A percentile compares a stretch with the other conserved stretches of the same genome.
phyloP scores from a whole-genome alignment of 345 rosid genomes.

The Eucalyptus polyanthemos region DNA sequence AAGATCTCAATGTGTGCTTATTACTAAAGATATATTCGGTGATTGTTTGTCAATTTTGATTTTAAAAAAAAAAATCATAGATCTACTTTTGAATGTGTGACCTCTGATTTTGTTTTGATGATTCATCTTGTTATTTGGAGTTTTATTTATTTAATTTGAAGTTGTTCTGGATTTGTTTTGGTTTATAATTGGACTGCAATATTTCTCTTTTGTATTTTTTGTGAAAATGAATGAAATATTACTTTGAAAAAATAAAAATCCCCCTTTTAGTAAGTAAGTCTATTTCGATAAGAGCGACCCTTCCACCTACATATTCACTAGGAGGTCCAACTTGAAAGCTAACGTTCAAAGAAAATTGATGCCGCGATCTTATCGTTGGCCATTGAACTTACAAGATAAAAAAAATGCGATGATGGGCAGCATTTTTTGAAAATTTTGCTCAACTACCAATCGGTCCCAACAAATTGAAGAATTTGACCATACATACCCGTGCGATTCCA shows the following conservation, averaged over 20 bases:
- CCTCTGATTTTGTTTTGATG: neutral
- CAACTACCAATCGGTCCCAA: no score
- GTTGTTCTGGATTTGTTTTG: neutral
- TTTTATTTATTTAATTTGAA: no score
- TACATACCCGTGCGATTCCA: no score
- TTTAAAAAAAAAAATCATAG: no score
- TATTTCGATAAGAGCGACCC: neutral
- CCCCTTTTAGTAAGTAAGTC: neutral
- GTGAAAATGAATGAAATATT: neutral
- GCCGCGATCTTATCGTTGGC: neutral
- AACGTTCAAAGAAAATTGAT: neutral
- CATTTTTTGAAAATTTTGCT: no score
- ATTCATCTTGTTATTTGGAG: neutral
- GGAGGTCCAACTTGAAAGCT: neutral
- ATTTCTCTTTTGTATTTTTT: no score
- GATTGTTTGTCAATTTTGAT: neutral
- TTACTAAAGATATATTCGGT: fast-evolving
- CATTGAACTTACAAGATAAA: neutral
- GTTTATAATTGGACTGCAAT: neutral
- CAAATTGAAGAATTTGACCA: no score
- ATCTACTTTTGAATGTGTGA: neutral
- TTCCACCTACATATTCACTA: neutral
- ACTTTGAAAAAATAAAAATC: no score
- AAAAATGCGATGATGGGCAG: no score
- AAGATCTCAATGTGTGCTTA: fast-evolving